Evolutionary conservation across 257 asterid genomes (phyloP).

Genomic region (Haberlea rhodopensis): DNA sequence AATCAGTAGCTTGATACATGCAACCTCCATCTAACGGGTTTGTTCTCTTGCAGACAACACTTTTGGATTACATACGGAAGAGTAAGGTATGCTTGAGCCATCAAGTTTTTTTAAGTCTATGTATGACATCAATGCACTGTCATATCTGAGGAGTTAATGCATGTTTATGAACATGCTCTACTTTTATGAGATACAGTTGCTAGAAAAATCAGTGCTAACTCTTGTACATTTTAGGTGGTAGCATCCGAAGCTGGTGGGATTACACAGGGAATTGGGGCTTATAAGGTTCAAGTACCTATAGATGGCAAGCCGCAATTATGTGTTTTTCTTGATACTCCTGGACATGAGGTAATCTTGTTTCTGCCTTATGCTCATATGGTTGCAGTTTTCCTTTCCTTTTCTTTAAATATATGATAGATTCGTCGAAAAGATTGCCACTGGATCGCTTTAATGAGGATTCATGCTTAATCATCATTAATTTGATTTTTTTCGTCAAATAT

Average conservation of each 20-base stretch:
- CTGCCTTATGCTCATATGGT: slow-evolving; percentile 23
- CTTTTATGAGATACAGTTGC: slow-evolving; percentile 1
- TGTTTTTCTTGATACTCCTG: slow-evolving; percentile 98
- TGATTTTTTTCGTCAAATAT: slow-evolving; percentile 23
- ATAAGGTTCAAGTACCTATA: slow-evolving; percentile 81
- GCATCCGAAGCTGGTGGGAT: slow-evolving; percentile 98
- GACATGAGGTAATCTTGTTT: slow-evolving; percentile 78
- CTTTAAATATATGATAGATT: slow-evolving; percentile 7
- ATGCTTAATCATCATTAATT: slow-evolving; percentile 4
- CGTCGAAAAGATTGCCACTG: neutral
- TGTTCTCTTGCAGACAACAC: slow-evolving; percentile 72
- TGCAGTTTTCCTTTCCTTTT: neutral
- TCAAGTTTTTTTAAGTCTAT: slow-evolving; percentile 8
- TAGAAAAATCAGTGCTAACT: slow-evolving; percentile 30
- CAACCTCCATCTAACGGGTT: slow-evolving; percentile 28
- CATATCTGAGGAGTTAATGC: slow-evolving; percentile 8
- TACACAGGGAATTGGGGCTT: slow-evolving; percentile 99
- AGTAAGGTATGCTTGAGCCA: slow-evolving; percentile 57
- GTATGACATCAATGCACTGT: neutral
- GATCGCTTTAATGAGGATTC: slow-evolving; percentile 1
- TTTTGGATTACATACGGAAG: slow-evolving; percentile 84
- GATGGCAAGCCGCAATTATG: slow-evolving; percentile 83
- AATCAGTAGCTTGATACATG: neutral
- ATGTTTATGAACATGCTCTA: slow-evolving; percentile 11
- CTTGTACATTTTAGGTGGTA: slow-evolving; percentile 60